Evolutionary conservation across 1,284 basidiomycete genomes (phyloP).

Genomic region (Pseudozyma pruni): DNA sequence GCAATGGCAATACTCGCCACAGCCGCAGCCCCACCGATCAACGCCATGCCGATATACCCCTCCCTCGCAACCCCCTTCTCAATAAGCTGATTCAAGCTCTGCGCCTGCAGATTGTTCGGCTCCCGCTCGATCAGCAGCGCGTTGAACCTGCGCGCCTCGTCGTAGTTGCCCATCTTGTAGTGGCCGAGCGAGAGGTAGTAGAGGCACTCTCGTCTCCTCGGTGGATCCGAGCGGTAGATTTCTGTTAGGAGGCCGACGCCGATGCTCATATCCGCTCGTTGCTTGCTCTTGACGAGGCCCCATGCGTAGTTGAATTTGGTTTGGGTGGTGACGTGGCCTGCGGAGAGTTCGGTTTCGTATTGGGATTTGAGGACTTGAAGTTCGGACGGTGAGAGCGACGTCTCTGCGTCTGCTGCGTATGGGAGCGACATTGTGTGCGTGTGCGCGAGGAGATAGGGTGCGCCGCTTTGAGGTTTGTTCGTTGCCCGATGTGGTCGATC

Average conservation of each 20-base stretch:
- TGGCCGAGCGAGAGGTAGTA: conserved; percentile 97
- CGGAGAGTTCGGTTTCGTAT: conserved; percentile 85
- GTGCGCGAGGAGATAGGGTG: neutral
- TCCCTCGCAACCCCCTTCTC: conserved; percentile 87
- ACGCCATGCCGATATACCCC: conserved; percentile 92
- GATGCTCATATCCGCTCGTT: conserved; percentile 72
- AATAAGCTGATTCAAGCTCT: conserved; percentile 84
- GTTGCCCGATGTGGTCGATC: too few species aligned
- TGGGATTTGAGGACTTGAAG: conserved; percentile 85
- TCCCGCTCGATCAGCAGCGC: conserved; percentile 90
- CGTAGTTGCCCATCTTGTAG: conserved; percentile 96
- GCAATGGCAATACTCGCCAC: conserved; percentile 84
- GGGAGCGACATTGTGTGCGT: conserved; percentile 72
- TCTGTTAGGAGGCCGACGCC: conserved; percentile 93
- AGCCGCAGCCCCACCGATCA: conserved; percentile 88
- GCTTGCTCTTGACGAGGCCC: conserved; percentile 73
- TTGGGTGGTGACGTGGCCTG: conserved; percentile 87
- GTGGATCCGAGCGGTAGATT: conserved; percentile 88
- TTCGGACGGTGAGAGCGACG: conserved; percentile 87
- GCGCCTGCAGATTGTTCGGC: conserved; percentile 91
- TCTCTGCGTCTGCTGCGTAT: conserved; percentile 93
- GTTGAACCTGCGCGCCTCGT: conserved; percentile 92
- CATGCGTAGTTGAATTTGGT: conserved; percentile 96
- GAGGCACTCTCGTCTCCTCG: conserved; percentile 89
- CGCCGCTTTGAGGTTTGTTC: too few species aligned